Base-by-base conservation (phyloP, 495 filamentous ascomycete species). In the Amphirosellinia nigrospora region DNA sequence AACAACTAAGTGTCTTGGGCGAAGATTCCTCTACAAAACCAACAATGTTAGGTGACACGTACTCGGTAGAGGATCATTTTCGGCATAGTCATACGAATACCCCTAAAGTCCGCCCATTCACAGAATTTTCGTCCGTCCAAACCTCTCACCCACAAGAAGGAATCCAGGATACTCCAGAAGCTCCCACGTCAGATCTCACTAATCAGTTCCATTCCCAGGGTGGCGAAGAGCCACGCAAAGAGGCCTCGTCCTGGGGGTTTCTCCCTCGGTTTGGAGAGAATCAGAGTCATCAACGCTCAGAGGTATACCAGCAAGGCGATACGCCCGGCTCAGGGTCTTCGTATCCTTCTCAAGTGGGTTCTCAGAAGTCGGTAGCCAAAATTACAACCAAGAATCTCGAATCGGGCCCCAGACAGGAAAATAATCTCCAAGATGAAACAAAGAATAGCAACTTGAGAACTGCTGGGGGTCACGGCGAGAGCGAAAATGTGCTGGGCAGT, bases 171-270 rank as follows among this genome's bases (percentile, higher is more conserved):
- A 60, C 69, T n/a, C 58, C 66, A 34, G 43, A 68, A 39, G 43
- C 55, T 28, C 64, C 70, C n/a, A 36, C 55, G 3, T 64, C 68
- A 46, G 48, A 43, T 4, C 1, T 67, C 6, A 39, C 60, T 8
- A 62, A 52, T 16, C 36, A 53, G 26, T 19, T 36, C 36, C 15
- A 46, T 19, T 34, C 45, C 30, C 59, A 26, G 34, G 45, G 43
- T 36, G 23, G 26, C 0, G 56, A 75, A 13, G 68, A 72, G 53
- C 55, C 70, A 19, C 59, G 50, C 11, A 70, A 71, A 61, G 41
- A 15, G 36, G 50, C 64, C 23, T 50, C 63, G 2, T 78, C 76
- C 46, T 78, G 74, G 75, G 72, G 69, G 7, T 71, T 74, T 43
- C 43, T 76, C 6, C 74, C 73, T 43, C 45, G 53, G 39, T 63